Evolutionary conservation across 495 filamentous ascomycete genomes (phyloP).

Genomic region (Friedmanniomyces simplex): DNA sequence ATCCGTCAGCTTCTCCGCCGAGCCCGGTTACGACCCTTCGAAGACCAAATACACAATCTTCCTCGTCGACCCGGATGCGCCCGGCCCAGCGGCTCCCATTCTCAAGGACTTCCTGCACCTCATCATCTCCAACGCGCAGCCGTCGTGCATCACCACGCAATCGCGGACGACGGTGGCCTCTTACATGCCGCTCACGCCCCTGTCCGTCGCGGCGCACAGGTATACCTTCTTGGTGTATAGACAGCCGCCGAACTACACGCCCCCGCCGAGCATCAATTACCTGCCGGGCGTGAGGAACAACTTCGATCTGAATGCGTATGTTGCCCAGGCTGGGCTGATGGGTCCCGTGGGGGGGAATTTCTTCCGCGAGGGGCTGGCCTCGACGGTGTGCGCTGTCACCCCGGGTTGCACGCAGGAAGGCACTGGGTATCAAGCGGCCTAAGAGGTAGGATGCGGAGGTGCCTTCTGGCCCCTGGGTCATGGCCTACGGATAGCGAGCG

Average conservation of each 20-base stretch:
- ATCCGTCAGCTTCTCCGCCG: constrained; percentile 9
- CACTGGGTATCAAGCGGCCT: neutral
- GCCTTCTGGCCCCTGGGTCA: too few species aligned
- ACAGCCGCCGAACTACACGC: constrained; percentile 11
- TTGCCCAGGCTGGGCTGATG: constrained; percentile 1
- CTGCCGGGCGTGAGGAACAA: neutral
- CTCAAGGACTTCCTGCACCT: constrained; percentile 7
- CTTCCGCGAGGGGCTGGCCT: neutral
- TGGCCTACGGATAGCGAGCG: too few species aligned
- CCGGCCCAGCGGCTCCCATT: neutral
- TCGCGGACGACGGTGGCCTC: neutral
- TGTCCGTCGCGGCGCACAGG: constrained; percentile 4
- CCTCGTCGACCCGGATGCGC: constrained; percentile 17
- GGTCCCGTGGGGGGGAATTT: constrained; percentile 2
- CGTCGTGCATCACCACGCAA: constrained; percentile 12
- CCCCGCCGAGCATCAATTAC: neutral
- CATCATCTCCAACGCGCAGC: constrained; percentile 11
- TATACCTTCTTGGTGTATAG: constrained; percentile 17
- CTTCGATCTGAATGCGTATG: constrained; percentile 3
- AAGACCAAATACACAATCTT: constrained; percentile 16
- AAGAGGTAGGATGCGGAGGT: too few species aligned
- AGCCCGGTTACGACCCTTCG: constrained; percentile 13
- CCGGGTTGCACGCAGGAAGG: neutral
- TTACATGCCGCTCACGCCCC: constrained; percentile 5
- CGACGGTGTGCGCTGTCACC: neutral